Conservation (phyloP, 1,284 basidiomycete genomes). For the Rhodotorula sp. region DNA sequence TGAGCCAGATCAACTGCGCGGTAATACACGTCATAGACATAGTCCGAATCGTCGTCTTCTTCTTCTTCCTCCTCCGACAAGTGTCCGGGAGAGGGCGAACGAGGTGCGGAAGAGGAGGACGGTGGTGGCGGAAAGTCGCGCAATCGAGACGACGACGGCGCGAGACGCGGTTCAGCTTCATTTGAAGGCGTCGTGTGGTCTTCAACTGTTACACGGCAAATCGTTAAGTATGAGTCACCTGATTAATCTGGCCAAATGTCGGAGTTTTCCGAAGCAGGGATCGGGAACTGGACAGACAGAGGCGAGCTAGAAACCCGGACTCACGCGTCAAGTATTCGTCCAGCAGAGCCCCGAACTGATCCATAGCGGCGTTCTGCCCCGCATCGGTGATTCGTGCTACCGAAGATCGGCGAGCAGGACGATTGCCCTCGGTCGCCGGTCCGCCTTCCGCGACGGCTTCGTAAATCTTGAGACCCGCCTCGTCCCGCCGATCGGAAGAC, state of each 20-base stretch:
- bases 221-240: too few relatives aligned
- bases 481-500: too few relatives aligned
- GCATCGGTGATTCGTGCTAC: neutral
- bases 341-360: conserved; percentile 44
- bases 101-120: neutral
- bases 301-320: neutral
- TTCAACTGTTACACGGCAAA: too few relatives aligned
- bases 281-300: too few relatives aligned
- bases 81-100: neutral
- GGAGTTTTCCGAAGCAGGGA: too few relatives aligned
- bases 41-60: neutral
- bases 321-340: conserved; percentile 43
- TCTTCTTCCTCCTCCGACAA: neutral
- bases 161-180: neutral
- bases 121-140: neutral
- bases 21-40: conserved; percentile 45
- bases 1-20: conserved; percentile 22
- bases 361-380: conserved; percentile 23
- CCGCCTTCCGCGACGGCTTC: conserved; percentile 27
- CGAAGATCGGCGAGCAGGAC: neutral
- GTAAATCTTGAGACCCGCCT: conserved; percentile 20
- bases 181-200: too few relatives aligned
- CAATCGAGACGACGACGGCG: conserved; percentile 16
- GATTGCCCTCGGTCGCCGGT: neutral
- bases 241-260: too few relatives aligned